Evolutionary conservation across 805 yeast species (phyloP), one percentile per base, ranked within the genome.

Genomic region (Candida ipomoeae): DNA sequence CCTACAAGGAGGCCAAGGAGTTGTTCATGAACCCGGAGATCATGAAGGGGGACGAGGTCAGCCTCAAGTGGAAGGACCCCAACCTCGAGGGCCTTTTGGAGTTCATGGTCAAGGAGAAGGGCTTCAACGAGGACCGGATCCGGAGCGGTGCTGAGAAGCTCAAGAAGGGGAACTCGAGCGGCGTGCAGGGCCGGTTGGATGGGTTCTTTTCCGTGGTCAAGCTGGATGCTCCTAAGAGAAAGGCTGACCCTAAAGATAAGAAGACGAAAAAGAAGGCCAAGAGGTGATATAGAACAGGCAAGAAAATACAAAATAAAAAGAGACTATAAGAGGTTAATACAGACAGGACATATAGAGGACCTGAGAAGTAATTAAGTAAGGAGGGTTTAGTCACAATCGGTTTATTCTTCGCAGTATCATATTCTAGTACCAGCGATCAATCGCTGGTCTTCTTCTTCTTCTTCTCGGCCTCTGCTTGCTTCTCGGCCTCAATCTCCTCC

Each of bases 91-190:
- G 88, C 1, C 74, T 94, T 48, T 75, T 91, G 17, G 82, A 89
- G 39, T 92, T 80, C 59, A 80, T 94, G 84, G 96, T 89, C 33
- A 80, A 76, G 46, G 86, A 89, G 52, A 91, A 92, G 64, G 96
- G 96, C 0, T 94, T 94, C 68, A 86, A 84, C 55, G 99, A 94
- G 63, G 97, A 92, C 46, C 79, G 99, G 64, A 89, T 94, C 15
- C 82, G 84, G 58, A 79, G 85, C 51, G 99, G 97, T 36, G 91
- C 91, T 5, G 88, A 82, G 38, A 85, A 92, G 66, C 77, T 94
- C 59, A 80, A 82, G 57, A 94, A 94, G 66, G 94, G 89, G 6
- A 73, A 88, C 55, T 89, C 89, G 61, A 75, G 86, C 1, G 92
- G 95, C 2, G 86, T 87, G 2, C 99, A 94, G 65, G 97, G 94